These are phyloP conservation scores for Gaultheria prostrata DNA, from an alignment of 148 eudicot species.

Conservation along the genomic window DNA sequence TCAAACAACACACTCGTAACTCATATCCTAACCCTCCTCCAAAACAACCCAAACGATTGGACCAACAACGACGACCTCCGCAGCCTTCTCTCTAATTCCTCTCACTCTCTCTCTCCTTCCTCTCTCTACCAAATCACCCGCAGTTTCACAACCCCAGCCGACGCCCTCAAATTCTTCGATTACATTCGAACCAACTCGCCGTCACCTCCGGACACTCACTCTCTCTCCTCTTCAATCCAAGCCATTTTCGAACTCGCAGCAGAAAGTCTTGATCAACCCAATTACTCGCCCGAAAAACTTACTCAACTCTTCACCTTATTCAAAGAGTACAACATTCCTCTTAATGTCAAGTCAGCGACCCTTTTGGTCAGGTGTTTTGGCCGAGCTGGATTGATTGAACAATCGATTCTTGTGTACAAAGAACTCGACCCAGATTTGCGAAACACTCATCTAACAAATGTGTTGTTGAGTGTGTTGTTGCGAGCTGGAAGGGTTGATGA, in stretches of 20 bases:
- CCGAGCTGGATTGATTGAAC: constrained; percentile 29
- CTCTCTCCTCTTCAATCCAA: constrained; percentile 41
- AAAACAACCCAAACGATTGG: constrained; percentile 42
- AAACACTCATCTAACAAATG: constrained; percentile 40
- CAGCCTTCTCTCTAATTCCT: constrained; percentile 26
- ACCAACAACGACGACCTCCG: constrained; percentile 24
- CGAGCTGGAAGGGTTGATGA: constrained; percentile 35
- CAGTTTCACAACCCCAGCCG: constrained; percentile 28
- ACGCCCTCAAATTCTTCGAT: constrained; percentile 49
- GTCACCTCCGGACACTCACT: constrained; percentile 19
- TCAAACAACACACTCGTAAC: constrained; percentile 19
- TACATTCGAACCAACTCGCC: constrained; percentile 31
- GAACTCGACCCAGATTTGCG: constrained; percentile 31
- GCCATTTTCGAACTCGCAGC: constrained; percentile 56
- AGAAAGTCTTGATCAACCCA: constrained; percentile 26
- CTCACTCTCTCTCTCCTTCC: constrained; percentile 30
- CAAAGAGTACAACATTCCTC: constrained; percentile 32
- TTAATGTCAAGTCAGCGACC: constrained; percentile 37
- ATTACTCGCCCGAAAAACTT: constrained; percentile 25
- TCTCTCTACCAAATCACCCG: constrained; percentile 48
- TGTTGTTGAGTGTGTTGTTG: constrained; percentile 34
- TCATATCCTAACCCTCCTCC: constrained; percentile 41
- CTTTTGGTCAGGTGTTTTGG: constrained; percentile 38
- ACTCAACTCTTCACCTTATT: constrained; percentile 29
- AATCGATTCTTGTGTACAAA: constrained; percentile 33